A percentile compares a stretch with the other conserved stretches of the same genome.
Evolutionary conservation across 2,329 filamentous ascomycete genomes (phyloP).

Genomic region (Fusarium secorum): DNA sequence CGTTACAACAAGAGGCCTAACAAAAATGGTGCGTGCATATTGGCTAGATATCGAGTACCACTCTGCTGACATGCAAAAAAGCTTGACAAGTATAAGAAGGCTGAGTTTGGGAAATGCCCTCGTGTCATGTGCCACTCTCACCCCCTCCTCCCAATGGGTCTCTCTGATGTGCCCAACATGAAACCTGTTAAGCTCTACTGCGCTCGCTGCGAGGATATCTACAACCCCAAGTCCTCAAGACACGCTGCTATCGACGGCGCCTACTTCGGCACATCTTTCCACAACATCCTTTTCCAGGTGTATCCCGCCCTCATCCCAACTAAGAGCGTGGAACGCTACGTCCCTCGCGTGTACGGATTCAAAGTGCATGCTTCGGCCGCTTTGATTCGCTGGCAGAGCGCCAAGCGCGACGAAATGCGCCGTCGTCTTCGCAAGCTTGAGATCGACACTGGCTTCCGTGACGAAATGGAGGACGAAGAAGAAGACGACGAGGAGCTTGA

Average conservation of each 20-base stretch:
- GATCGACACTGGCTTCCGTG: constrained; percentile 82
- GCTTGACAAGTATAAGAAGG: constrained; percentile 99
- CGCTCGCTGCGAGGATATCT: constrained; percentile 95
- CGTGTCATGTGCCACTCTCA: constrained; percentile 95
- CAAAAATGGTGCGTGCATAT: constrained; percentile 80
- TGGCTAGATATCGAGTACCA: background rate
- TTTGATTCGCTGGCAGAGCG: constrained; percentile 89
- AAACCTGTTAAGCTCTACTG: constrained; percentile 98
- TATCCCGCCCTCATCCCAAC: constrained; percentile 88
- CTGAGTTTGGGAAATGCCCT: constrained; percentile 97
- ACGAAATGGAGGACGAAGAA: constrained; percentile 71
- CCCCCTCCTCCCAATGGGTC: constrained; percentile 92
- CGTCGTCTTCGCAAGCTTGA: constrained; percentile 73
- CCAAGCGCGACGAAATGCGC: constrained; percentile 82
- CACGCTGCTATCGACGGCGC: constrained; percentile 96
- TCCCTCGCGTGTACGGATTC: constrained; percentile 93
- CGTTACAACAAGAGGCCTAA: constrained; percentile 89
- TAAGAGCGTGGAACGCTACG: constrained; percentile 86
- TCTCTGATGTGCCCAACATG: constrained; percentile 85
- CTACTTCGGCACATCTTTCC: constrained; percentile 97
- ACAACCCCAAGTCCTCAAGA: constrained; percentile 97
- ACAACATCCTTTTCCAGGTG: constrained; percentile 99
- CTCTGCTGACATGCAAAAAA: constrained; percentile 49
- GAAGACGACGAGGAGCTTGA: constrained; percentile 61
- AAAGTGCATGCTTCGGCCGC: constrained; percentile 91